These are phyloP conservation scores for Aspergillus aculeatus DNA, from an alignment of 2,329 filamentous ascomycete genomes.

Conservation along the genomic window DNA sequence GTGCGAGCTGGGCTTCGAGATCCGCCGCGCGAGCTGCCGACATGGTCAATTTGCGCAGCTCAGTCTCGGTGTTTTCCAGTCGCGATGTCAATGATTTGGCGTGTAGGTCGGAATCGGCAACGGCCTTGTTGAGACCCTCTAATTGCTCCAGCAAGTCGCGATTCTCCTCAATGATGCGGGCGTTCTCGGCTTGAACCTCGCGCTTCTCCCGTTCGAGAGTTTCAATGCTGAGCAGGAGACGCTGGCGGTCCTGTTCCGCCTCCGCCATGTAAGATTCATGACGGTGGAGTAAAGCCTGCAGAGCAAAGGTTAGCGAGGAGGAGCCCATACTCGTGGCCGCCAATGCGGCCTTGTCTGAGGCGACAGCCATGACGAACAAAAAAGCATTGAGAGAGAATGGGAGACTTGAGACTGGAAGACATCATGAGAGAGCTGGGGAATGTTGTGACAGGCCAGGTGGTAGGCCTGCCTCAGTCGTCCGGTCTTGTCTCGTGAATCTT, in stretches of 20 bases:
- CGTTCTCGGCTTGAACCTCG: conserved; percentile 73
- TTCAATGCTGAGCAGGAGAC: conserved; percentile 71
- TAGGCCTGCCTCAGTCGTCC: background rate
- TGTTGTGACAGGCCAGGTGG: background rate
- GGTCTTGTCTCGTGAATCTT: background rate
- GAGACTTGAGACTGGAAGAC: conserved; percentile 19
- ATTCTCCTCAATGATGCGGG: conserved; percentile 78
- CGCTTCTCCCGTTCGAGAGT: conserved; percentile 72
- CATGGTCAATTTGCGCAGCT: conserved; percentile 70
- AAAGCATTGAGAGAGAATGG: conserved; percentile 30
- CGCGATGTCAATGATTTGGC: conserved; percentile 75
- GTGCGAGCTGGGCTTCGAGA: conserved; percentile 75
- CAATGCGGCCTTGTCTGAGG: conserved; percentile 22
- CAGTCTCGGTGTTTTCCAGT: conserved; percentile 73
- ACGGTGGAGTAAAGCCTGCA: conserved; percentile 84
- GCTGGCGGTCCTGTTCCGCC: conserved; percentile 77
- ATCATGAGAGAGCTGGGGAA: conserved; percentile 21
- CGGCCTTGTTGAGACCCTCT: conserved; percentile 76
- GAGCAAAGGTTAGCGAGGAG: conserved; percentile 67
- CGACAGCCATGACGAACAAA: conserved; percentile 31
- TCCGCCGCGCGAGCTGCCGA: conserved; percentile 73
- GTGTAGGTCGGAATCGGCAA: conserved; percentile 75
- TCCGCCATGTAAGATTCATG: conserved; percentile 95
- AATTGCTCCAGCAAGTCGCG: conserved; percentile 76
- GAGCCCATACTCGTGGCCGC: conserved; percentile 19